Evolutionary conservation across 805 yeast species (phyloP), one percentile per base, ranked within the genome.

Genomic region (Grigorovia jiainica): DNA sequence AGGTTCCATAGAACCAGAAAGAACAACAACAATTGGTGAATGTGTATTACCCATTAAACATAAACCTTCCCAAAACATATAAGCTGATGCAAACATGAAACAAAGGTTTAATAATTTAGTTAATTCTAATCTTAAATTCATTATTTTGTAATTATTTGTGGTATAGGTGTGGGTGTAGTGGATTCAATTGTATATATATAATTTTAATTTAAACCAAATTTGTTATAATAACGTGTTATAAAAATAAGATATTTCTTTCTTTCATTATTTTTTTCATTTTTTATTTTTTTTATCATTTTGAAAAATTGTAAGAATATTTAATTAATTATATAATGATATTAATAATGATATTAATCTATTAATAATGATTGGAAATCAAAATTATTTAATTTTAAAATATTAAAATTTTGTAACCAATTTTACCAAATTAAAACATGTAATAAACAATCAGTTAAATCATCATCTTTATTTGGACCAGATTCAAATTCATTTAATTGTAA

Each of bases 1-100:
- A 2, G 98, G 98, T 61, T 92, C 98, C 98, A 92, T 92, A 2
- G 97, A 90, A 5, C 98, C 98, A 1, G 97, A 87, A 38, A 92
- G 74, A 8, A 92, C 98, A 23, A 92, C 98, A 17, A 92, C 98
- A 19, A 92, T 78, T 17, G 98, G 98, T 1, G 97, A 85, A 46
- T 85, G 80, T 0, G 96, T 79, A 63, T 86, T 78, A 9, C 96
- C 72, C 1, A 79, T 68, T 4, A 90, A 67, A 1, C 87, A 77
- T 13, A 90, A 68, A 0, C 84, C 75, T 57, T 86, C 87, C 95
- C 97, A 92, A 46, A 86, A 76, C 75, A 92, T 83, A 63, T 78
- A 92, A 1, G 97, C 95, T 0, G 95, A 79, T 9, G 95, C 75
- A 44, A 87, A 72, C 35, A 87, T 89, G 67, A 85, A 79, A 13